Conservation (phyloP, 2,329 filamentous ascomycete species). For the Lasiodiplodia sp. region DNA sequence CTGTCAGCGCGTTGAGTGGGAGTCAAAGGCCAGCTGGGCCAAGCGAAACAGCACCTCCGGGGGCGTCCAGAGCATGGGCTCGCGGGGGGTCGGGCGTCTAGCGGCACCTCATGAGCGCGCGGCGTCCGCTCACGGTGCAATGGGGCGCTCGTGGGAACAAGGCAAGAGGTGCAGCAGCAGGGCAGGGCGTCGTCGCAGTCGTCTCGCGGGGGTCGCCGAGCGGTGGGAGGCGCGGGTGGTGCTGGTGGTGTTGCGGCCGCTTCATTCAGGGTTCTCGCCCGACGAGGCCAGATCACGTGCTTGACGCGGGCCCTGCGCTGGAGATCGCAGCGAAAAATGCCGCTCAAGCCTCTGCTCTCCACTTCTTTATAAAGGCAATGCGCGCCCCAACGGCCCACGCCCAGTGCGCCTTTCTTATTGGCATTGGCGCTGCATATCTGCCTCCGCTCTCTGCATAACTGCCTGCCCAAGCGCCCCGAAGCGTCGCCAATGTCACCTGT, state of each 20-base stretch:
- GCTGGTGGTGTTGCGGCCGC: constrained; percentile 28
- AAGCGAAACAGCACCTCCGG: constrained; percentile 32
- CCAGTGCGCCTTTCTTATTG: constrained; percentile 10
- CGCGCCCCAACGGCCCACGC: constrained; percentile 23
- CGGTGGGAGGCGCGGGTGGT: constrained; percentile 25
- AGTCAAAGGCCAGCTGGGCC: constrained; percentile 29
- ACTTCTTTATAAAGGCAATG: constrained; percentile 26
- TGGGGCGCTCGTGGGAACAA: constrained; percentile 8
- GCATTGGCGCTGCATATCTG: constrained; percentile 26
- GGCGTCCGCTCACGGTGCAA: constrained; percentile 20
- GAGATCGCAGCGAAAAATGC: constrained; percentile 29
- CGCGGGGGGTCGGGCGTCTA: constrained; percentile 28
- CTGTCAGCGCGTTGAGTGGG: constrained; percentile 20
- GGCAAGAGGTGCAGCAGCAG: constrained; percentile 19
- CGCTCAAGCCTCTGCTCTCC: constrained; percentile 28
- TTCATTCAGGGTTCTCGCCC: constrained; percentile 29
- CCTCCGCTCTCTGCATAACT: constrained; percentile 20
- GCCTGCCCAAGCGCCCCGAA: constrained; percentile 17
- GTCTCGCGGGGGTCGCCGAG: constrained; percentile 23
- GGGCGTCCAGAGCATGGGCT: constrained; percentile 31
- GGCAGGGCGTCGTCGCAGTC: constrained; percentile 23
- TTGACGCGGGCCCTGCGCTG: constrained; percentile 19
- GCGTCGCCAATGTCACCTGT: constrained; percentile 26
- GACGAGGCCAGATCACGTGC: constrained; percentile 26
- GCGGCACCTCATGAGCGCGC: constrained; percentile 29